These are phyloP conservation scores for Trichoderma sp. DNA, from an alignment of 2,329 filamentous ascomycete genomes.

Conservation along the genomic window DNA sequence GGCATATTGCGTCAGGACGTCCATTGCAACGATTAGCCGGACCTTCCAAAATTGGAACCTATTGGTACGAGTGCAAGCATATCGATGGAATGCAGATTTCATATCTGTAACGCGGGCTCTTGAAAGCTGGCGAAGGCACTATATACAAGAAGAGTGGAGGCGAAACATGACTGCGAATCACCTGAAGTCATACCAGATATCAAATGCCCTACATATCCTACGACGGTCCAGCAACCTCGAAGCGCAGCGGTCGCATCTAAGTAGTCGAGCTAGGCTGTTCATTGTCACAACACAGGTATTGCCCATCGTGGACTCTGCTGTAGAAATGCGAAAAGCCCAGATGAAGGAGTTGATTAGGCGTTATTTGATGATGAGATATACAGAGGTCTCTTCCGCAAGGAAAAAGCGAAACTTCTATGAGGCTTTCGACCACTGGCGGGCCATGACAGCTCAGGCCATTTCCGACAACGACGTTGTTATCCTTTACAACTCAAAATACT, in stretches of 20 bases:
- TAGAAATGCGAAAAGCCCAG: conserved; percentile 27
- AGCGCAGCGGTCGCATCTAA: conserved; percentile 24
- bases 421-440: conserved; percentile 33
- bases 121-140: conserved; percentile 30
- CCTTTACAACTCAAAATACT: conserved; percentile 21
- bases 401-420: conserved; percentile 34
- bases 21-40: conserved; percentile 24
- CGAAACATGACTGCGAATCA: conserved; percentile 19
- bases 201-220: conserved; percentile 22
- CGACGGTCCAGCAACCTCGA: conserved; percentile 17
- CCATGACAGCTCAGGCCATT: conserved; percentile 18
- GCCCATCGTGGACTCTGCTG: conserved; percentile 27
- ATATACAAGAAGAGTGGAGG: conserved; percentile 24
- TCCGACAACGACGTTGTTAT: conserved; percentile 22
- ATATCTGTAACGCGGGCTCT: conserved; percentile 28
- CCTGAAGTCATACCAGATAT: conserved; percentile 19
- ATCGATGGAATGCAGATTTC: conserved; percentile 35
- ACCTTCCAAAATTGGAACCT: conserved; percentile 35
- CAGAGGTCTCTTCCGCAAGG: conserved; percentile 33
- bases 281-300: conserved; percentile 31
- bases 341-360: conserved; percentile 32
- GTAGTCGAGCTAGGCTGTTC: conserved; percentile 32
- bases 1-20: conserved; percentile 24
- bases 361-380: conserved; percentile 37
- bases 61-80: conserved; percentile 33